Percentiles rank a stretch among this genome's conserved stretches.
Conservation (phyloP, 2,329 filamentous ascomycete species). For the Xylaria arbuscula region DNA sequence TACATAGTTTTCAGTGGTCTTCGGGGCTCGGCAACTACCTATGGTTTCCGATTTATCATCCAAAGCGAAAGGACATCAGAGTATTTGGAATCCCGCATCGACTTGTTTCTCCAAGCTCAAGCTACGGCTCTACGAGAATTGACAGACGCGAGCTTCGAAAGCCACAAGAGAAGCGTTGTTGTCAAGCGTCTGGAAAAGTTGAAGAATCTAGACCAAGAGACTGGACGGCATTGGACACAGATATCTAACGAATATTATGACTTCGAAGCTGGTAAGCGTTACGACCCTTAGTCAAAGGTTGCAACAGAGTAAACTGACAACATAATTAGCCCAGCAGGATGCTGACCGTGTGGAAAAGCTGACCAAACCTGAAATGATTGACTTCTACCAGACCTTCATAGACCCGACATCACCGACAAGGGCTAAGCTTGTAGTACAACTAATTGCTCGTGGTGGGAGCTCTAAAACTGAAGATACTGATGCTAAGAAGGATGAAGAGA, state of each 20-base stretch:
- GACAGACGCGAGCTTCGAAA: slow-evolving; percentile 86
- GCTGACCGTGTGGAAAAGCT: slow-evolving; percentile 78
- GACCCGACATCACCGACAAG: slow-evolving; percentile 76
- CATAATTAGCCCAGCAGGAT: slow-evolving; percentile 74
- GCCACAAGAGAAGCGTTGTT: slow-evolving; percentile 88
- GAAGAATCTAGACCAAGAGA: slow-evolving; percentile 91
- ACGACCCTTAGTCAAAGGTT: neutral
- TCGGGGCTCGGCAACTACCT: slow-evolving; percentile 77
- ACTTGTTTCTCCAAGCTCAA: slow-evolving; percentile 80
- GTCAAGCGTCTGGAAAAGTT: slow-evolving; percentile 89
- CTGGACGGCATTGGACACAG: slow-evolving; percentile 83
- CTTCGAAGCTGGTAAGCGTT: slow-evolving; percentile 79
- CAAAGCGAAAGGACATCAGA: slow-evolving; percentile 89
- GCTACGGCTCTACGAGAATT: slow-evolving; percentile 76
- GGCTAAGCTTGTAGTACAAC: slow-evolving; percentile 86
- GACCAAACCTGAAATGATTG: slow-evolving; percentile 81
- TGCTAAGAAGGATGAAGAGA: slow-evolving; percentile 50
- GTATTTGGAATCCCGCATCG: slow-evolving; percentile 88
- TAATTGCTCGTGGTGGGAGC: slow-evolving; percentile 76
- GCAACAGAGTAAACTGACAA: slow-evolving; percentile 35
- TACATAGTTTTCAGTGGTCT: slow-evolving; percentile 93
- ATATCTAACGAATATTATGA: slow-evolving; percentile 89
- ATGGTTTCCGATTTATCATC: slow-evolving; percentile 88
- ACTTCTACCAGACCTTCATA: slow-evolving; percentile 82
- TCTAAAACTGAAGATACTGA: slow-evolving; percentile 55